These are phyloP conservation scores for Vitis hybrid DNA, from an alignment of 177 flowering plant species.

Conservation along the genomic window DNA sequence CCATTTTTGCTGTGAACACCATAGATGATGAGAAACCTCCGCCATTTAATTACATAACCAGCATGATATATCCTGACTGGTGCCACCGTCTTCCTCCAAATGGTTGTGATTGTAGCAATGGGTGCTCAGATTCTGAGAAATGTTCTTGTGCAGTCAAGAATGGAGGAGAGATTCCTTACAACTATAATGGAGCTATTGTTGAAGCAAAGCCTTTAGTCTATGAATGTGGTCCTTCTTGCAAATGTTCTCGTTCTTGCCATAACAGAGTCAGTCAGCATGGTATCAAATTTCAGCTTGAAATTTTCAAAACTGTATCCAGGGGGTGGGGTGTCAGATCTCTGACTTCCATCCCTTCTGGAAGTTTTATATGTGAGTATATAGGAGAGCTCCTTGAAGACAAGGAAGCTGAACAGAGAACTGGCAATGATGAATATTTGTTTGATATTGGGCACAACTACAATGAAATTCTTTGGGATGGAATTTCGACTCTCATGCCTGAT, in stretches of 20 bases:
- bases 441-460: conserved; percentile 72
- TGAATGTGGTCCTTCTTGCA: conserved; percentile 92
- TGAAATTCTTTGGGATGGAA: conserved; percentile 52
- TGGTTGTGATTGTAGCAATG: conserved; percentile 71
- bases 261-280: conserved; percentile 87
- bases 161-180: conserved; percentile 79
- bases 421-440: conserved; percentile 79
- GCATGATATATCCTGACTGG: conserved; percentile 69
- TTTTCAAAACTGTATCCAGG: conserved; percentile 77
- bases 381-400: conserved; percentile 79
- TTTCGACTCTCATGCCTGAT: conserved; percentile 35
- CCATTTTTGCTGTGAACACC: conserved; percentile 74
- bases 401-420: conserved; percentile 73
- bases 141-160: conserved; percentile 72
- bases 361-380: conserved; percentile 84
- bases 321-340: conserved; percentile 96
- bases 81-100: conserved; percentile 40
- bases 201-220: conserved; percentile 65
- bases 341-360: conserved; percentile 81
- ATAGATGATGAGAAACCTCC: conserved; percentile 70
- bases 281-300: conserved; percentile 68
- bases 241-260: conserved; percentile 74
- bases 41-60: conserved; percentile 54
- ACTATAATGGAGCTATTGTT: conserved; percentile 69
- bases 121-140: conserved; percentile 61